A percentile compares a stretch with the other conserved stretches of the same genome.
Conservation (phyloP, 306 rosid genomes). For the Senna tora region DNA sequence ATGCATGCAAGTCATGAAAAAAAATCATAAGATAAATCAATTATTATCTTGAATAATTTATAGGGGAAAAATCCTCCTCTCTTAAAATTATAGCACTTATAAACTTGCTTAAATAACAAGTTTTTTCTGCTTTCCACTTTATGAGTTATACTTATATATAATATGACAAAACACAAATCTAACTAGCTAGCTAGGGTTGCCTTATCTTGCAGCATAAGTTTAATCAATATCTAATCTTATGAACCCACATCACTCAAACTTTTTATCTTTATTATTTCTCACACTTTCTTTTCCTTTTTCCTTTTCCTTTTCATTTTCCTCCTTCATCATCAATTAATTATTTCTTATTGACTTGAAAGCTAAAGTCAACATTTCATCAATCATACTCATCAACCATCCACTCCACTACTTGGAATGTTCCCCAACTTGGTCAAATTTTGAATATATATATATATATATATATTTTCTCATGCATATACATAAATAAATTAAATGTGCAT, state of each 20-base stretch:
- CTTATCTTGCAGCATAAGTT: conserved; percentile 29
- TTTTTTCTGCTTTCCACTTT: neutral
- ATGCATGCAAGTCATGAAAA: neutral
- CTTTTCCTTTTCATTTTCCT: neutral
- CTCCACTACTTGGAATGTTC: conserved; percentile 57
- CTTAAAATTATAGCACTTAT: neutral
- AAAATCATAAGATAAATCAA: neutral
- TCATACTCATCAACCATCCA: conserved; percentile 42
- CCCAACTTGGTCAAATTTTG: conserved; percentile 37
- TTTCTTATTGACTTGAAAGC: conserved; percentile 43
- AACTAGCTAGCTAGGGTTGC: neutral
- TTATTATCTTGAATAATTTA: neutral
- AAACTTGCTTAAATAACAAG: conserved; percentile 18
- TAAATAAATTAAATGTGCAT: neutral
- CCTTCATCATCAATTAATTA: neutral
- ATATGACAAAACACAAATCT: neutral
- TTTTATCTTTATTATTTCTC: neutral
- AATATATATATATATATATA: neutral
- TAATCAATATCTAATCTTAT: neutral
- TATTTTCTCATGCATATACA: no score
- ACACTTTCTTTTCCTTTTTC: neutral
- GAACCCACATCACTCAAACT: neutral
- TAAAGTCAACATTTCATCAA: conserved; percentile 42
- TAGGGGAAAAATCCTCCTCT: neutral
- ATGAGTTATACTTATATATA: neutral